Percentiles rank a stretch among this genome's conserved stretches.
Evolutionary conservation across 371 early-diverging fungal species (phyloP).

Genomic region (Lichtheimia hyalospora): DNA sequence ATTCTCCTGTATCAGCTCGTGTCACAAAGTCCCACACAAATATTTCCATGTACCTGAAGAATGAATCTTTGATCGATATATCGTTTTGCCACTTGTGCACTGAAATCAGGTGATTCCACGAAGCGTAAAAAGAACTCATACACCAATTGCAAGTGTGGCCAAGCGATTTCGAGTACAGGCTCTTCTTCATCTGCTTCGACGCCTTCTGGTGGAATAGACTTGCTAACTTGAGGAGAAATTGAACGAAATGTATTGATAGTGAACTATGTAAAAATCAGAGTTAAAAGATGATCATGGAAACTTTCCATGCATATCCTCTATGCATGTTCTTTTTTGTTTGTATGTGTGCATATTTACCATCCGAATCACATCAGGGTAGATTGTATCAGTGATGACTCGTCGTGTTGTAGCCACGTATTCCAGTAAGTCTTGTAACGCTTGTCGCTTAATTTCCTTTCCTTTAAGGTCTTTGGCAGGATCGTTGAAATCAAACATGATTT

Average conservation of each 20-base stretch:
- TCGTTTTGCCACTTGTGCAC: constrained; percentile 78
- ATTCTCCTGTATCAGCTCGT: background rate
- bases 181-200: constrained; percentile 99
- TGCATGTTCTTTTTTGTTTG: background rate
- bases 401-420: constrained; percentile 89
- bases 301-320: too few species aligned
- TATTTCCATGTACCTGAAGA: constrained; percentile 51
- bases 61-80: constrained; percentile 23
- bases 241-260: constrained; percentile 91
- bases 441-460: constrained; percentile 95
- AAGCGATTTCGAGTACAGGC: constrained; percentile 91
- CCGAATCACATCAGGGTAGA: constrained; percentile 89
- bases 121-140: constrained; percentile 97
- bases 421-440: constrained; percentile 87
- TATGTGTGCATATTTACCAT: constrained; percentile 69
- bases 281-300: too few species aligned
- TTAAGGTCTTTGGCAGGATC: constrained; percentile 83
- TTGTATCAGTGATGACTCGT: constrained; percentile 80
- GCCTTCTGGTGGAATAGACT: constrained; percentile 55
- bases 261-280: constrained; percentile 59
- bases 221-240: constrained; percentile 87
- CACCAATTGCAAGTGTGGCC: constrained; percentile 97
- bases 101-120: constrained; percentile 96
- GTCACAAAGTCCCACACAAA: background rate
- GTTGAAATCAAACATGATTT: constrained; percentile 92